phyloP scores from a whole-genome alignment of 78 protist genomes.

The Chrysochromulina tobinii region DNA sequence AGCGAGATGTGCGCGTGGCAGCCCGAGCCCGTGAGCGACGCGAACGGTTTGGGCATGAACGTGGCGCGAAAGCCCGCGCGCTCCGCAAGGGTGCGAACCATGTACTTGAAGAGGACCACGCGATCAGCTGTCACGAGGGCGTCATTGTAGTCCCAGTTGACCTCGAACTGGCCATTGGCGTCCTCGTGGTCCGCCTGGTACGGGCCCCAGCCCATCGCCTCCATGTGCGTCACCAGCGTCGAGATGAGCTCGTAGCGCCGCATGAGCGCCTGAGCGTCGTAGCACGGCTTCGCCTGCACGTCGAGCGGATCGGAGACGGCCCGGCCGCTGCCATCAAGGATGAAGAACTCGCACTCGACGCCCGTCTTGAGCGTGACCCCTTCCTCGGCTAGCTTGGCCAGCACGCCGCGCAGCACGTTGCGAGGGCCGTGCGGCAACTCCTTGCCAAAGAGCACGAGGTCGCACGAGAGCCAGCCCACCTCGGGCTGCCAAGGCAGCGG shows the following conservation, averaged over 20 bases:
- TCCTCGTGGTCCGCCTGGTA: constrained; percentile 30
- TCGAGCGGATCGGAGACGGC: not conserved
- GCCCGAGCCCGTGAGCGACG: not conserved
- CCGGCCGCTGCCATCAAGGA: not conserved
- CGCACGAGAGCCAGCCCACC: not conserved
- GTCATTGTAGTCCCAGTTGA: constrained; percentile 34
- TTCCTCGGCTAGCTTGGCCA: not conserved
- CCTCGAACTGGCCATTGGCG: constrained; percentile 31
- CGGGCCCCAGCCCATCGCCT: constrained; percentile 16
- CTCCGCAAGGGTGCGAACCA: constrained; percentile 21
- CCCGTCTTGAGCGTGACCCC: constrained; percentile 13
- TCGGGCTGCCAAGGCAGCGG: constrained; percentile 16
- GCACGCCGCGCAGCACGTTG: not conserved
- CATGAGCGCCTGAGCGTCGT: not conserved
- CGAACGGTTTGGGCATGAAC: constrained; percentile 38
- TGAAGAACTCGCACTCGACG: constrained; percentile 29
- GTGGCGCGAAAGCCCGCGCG: not conserved
- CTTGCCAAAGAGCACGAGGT: not conserved
- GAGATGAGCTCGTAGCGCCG: not conserved
- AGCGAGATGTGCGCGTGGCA: constrained; percentile 11
- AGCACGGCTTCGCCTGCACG: not conserved
- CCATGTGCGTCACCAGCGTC: not conserved
- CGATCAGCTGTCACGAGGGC: constrained; percentile 30
- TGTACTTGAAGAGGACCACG: not conserved
- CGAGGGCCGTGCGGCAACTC: not conserved